A percentile compares a stretch with the other conserved stretches of the same genome.
Conservation (phyloP, 768 basidiomycete genomes). For the Lactarius sp. region DNA sequence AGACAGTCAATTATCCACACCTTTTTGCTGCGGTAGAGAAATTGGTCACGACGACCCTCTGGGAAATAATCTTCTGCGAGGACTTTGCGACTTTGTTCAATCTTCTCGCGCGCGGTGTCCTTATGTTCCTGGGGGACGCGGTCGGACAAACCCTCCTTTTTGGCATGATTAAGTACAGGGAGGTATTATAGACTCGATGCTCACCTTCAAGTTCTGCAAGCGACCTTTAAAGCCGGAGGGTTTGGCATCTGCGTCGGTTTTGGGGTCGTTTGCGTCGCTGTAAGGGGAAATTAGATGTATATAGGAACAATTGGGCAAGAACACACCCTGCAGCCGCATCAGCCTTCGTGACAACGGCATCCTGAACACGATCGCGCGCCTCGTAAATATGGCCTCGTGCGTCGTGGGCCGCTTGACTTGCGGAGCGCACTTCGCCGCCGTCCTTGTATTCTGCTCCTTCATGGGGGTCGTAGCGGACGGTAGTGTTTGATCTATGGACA, state of each 20-base stretch:
- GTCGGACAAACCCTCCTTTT: constrained; percentile 44
- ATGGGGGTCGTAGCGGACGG: constrained; percentile 47
- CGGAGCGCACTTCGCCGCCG: constrained; percentile 30
- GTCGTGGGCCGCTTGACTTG: constrained; percentile 25
- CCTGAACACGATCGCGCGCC: constrained; percentile 6
- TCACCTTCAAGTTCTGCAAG: constrained; percentile 31
- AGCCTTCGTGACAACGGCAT: constrained; percentile 18
- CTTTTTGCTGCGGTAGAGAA: constrained; percentile 92
- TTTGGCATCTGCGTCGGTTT: constrained; percentile 38
- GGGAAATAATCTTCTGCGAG: constrained; percentile 85
- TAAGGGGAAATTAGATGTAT: neutral
- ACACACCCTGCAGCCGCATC: constrained; percentile 27
- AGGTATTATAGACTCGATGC: constrained; percentile 5
- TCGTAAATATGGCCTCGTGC: constrained; percentile 20
- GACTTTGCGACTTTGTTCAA: constrained; percentile 60
- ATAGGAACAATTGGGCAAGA: no score
- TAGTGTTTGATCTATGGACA: constrained; percentile 42
- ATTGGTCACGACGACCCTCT: constrained; percentile 83
- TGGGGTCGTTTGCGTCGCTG: constrained; percentile 29
- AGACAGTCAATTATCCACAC: constrained; percentile 32
- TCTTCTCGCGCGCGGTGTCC: constrained; percentile 47
- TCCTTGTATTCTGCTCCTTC: constrained; percentile 36
- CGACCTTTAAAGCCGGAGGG: constrained; percentile 34
- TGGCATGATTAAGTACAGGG: neutral
- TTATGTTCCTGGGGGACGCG: constrained; percentile 67